Conservation (phyloP, 2,329 filamentous ascomycete genomes). For the Escovopsis sp. region DNA sequence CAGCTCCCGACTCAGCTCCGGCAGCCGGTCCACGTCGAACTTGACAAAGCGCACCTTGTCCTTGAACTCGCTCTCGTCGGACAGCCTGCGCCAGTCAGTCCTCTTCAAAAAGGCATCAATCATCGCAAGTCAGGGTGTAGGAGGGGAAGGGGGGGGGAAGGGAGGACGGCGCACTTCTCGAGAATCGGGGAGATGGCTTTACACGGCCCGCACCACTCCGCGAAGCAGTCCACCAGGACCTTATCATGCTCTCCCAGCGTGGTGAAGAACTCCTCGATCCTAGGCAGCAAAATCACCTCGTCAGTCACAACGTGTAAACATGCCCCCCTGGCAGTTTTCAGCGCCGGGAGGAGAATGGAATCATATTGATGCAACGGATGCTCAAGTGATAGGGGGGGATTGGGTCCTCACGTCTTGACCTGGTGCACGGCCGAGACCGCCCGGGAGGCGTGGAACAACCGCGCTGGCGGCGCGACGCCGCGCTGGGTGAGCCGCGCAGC, state of each 20-base stretch:
- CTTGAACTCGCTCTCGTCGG: conserved; percentile 28
- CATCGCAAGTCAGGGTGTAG: no score
- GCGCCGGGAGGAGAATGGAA: neutral
- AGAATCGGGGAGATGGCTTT: conserved; percentile 72
- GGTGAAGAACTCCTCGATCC: conserved; percentile 43
- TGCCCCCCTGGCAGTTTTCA: neutral
- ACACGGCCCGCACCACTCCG: conserved; percentile 88
- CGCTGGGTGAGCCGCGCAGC: neutral
- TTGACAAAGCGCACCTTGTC: conserved; percentile 65
- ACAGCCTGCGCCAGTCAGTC: conserved; percentile 7
- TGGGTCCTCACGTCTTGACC: conserved; percentile 19
- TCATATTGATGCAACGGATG: no score
- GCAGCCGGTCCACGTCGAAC: conserved; percentile 73
- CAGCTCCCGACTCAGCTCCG: conserved; percentile 60
- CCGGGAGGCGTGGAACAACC: neutral
- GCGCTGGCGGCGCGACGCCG: neutral
- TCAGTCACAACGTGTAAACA: no score
- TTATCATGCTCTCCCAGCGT: conserved; percentile 36
- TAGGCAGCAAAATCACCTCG: no score
- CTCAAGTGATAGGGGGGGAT: neutral
- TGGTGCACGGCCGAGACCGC: conserved; percentile 28
- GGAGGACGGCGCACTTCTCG: conserved; percentile 13
- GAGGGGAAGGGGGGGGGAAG: neutral
- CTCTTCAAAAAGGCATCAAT: neutral
- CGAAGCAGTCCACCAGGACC: conserved; percentile 76